Evolutionary conservation across 2,329 filamentous ascomycete species (phyloP), one percentile per base, ranked within the genome.

Genomic region (Madurella mycetomatis): DNA sequence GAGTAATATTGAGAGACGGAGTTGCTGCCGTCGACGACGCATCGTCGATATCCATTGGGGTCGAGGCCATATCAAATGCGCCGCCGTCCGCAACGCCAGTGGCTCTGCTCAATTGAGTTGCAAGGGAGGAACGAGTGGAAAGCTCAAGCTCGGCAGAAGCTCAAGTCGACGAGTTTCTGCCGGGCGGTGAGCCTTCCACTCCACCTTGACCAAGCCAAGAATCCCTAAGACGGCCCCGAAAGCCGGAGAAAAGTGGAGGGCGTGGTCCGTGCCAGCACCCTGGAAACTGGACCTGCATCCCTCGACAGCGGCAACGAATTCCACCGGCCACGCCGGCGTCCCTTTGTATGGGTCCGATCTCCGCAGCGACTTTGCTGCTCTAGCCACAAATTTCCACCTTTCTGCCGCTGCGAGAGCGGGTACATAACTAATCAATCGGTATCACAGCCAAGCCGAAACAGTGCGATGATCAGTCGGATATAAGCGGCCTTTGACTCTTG

Each of bases 21-120:
- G 60, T 73, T 47, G 73, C 74, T 18, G 70, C 66, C n/a, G 70
- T 66, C 12, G 72, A 69, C 17, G 70, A 70, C 31, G 70, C 68
- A 25, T 70, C 69, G 58, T 84, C 81, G 37, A 83, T 61, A 49
- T 84, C 80, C 81, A 84, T 84, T 9, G 78, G 77, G 25, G 74
- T 80, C 19, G 77, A 77, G 44, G 77, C 69, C 78, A 82, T 82
- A 37, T 54, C 47, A 41, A 17, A 34, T 16, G 44, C 18, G 2
- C 54, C 51, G 51, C 43, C 41, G 39, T 19, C 37, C n/a, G 42
- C 25, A 15, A 37, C 34, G 30, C 37, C 32, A 40, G 31, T 47
- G 32, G 39, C 5, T 37, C 17, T 41, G 30, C n/a, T 15, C 34
- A 9, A 37, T 37, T 4, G 32, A n/a, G n/a, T 25, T 51, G 13